A percentile compares a stretch with the other conserved stretches of the same genome.
These are phyloP conservation scores for Macrophomina pseudophaseolina DNA, from an alignment of 2,329 filamentous ascomycete species.

Conservation along the genomic window DNA sequence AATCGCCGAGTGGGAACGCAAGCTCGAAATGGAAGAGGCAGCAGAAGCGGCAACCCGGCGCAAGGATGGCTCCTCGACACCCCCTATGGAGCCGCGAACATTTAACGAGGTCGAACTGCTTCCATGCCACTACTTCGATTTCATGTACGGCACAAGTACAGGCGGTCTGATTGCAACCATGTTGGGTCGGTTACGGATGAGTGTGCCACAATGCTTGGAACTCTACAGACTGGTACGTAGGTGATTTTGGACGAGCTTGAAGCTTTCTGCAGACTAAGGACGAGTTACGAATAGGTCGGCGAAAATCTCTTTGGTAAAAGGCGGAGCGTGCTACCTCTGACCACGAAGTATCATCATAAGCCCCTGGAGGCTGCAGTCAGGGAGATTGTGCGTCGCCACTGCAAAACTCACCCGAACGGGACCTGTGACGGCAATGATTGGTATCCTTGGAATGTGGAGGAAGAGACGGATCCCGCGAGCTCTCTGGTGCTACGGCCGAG, in stretches of 20 bases:
- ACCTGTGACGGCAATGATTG: slow-evolving; percentile 51
- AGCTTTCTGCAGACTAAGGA: background rate
- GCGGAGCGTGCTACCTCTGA: slow-evolving; percentile 51
- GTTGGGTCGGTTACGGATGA: slow-evolving; percentile 56
- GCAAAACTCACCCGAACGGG: slow-evolving; percentile 45
- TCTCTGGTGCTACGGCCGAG: slow-evolving; percentile 14
- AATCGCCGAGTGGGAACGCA: slow-evolving; percentile 51
- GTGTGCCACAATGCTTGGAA: slow-evolving; percentile 53
- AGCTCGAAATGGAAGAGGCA: slow-evolving; percentile 50
- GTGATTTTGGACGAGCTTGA: background rate
- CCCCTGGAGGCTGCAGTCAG: slow-evolving; percentile 55
- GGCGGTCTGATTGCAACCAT: slow-evolving; percentile 59
- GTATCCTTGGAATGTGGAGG: slow-evolving; percentile 48
- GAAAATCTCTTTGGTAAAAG: slow-evolving; percentile 54
- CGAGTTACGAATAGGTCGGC: slow-evolving; percentile 41
- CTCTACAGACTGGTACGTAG: slow-evolving; percentile 45
- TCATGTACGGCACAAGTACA: slow-evolving; percentile 59
- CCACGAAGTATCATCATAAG: slow-evolving; percentile 56
- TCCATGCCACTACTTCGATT: slow-evolving; percentile 60
- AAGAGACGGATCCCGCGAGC: slow-evolving; percentile 29
- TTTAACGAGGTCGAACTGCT: slow-evolving; percentile 51
- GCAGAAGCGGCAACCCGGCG: slow-evolving; percentile 37
- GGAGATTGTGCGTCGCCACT: slow-evolving; percentile 51
- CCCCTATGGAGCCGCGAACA: slow-evolving; percentile 27
- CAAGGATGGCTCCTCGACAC: slow-evolving; percentile 18